These are phyloP conservation scores for Globisporangium echinulatum DNA, from an alignment of 352 stramenopile species.

Conservation along the genomic window DNA sequence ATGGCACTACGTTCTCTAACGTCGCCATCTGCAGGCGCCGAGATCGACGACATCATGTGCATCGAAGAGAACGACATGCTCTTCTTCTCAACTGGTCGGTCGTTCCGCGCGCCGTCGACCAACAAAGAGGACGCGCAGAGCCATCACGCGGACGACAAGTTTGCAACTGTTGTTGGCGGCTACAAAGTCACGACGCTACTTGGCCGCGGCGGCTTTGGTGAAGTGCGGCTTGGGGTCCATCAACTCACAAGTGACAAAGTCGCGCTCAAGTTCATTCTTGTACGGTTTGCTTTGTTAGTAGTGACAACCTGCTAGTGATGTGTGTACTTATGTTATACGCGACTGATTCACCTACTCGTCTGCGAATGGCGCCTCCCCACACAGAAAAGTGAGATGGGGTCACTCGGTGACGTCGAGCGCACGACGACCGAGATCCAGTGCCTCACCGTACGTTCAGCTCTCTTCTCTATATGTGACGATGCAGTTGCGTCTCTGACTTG, in stretches of 20 bases:
- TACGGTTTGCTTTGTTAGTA: conserved; percentile 9
- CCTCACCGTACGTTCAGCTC: conserved; percentile 37
- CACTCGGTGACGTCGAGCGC: conserved; percentile 79
- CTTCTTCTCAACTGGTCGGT: conserved; percentile 78
- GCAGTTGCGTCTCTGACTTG: neutral
- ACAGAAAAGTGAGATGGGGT: conserved; percentile 83
- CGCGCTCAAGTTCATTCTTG: conserved; percentile 83
- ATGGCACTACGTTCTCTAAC: too few species aligned
- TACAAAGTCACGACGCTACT: conserved; percentile 80
- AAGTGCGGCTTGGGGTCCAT: conserved; percentile 70
- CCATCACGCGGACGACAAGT: conserved; percentile 32
- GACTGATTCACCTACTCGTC: neutral
- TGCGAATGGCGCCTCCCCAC: too few species aligned
- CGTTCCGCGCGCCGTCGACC: conserved; percentile 68
- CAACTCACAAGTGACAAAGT: conserved; percentile 84
- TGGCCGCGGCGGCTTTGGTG: conserved; percentile 75
- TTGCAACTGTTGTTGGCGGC: conserved; percentile 66
- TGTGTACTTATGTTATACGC: neutral
- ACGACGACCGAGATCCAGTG: conserved; percentile 87
- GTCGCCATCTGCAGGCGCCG: conserved; percentile 28
- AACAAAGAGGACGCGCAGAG: conserved; percentile 34
- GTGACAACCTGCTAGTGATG: neutral
- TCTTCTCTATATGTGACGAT: neutral
- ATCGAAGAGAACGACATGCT: conserved; percentile 89
- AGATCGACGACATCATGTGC: conserved; percentile 88